A percentile compares a stretch with the other conserved stretches of the same genome.
These are phyloP conservation scores for Globisporangium heterothallicum DNA, from an alignment of 352 stramenopile genomes.

Conservation along the genomic window DNA sequence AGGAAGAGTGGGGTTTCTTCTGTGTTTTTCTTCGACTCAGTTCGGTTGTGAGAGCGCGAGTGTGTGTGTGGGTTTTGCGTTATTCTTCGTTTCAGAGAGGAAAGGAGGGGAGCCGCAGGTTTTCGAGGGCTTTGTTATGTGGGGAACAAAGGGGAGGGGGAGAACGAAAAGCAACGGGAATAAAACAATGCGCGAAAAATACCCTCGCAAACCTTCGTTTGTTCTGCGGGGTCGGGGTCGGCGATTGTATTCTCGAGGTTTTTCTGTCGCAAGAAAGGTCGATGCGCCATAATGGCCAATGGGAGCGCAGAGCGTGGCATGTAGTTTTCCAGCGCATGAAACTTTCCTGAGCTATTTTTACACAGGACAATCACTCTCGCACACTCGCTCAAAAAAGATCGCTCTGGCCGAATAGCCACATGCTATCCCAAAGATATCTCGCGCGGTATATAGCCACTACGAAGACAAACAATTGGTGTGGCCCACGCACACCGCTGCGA, in stretches of 20 bases:
- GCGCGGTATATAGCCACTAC: neutral
- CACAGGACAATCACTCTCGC: conserved; percentile 3
- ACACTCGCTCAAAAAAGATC: neutral
- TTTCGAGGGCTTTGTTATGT: conserved; percentile 7
- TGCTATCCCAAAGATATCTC: neutral
- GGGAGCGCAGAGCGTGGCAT: conserved; percentile 4
- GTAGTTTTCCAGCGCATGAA: neutral
- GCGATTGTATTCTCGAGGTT: neutral
- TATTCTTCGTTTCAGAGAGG: conserved; percentile 1
- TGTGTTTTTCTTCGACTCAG: conserved; percentile 5
- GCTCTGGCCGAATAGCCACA: neutral
- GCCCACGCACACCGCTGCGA: too few relatives aligned
- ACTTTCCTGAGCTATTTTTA: conserved; percentile 6
- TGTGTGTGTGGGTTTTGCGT: conserved; percentile 5
- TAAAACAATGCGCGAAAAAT: conserved; percentile 14
- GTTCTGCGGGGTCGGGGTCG: neutral
- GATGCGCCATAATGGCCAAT: conserved; percentile 11
- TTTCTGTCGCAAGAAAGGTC: conserved; percentile 1
- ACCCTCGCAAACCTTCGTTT: too few relatives aligned
- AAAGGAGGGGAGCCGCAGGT: conserved; percentile 13
- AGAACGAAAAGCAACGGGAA: conserved; percentile 2
- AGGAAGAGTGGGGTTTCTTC: conserved; percentile 5
- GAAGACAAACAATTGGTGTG: too few relatives aligned
- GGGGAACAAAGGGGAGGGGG: neutral
- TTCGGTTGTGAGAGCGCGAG: conserved; percentile 11